phyloP scores from a whole-genome alignment of 2,329 filamentous ascomycete genomes.

The Metarhizium guizhouense region DNA sequence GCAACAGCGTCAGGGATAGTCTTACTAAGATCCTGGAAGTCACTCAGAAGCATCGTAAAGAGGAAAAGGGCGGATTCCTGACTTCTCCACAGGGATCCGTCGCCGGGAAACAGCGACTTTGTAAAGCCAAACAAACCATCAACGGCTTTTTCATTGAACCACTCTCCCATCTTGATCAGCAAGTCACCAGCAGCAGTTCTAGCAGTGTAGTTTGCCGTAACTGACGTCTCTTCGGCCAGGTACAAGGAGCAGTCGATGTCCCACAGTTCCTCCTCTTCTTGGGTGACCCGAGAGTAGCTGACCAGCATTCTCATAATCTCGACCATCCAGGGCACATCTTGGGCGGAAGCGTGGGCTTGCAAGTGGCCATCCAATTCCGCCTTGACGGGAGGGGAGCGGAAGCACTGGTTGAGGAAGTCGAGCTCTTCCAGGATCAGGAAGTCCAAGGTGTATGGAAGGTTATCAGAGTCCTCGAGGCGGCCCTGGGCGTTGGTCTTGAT shows the following conservation, averaged over 20 bases:
- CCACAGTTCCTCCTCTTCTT: constrained; percentile 91
- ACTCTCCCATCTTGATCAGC: constrained; percentile 86
- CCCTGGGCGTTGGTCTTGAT: constrained; percentile 80
- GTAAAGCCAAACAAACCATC: constrained; percentile 74
- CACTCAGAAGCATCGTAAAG: constrained; percentile 73
- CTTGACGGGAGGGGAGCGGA: constrained; percentile 80
- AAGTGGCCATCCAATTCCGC: constrained; percentile 81
- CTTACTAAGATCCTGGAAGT: constrained; percentile 72
- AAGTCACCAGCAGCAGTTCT: constrained; percentile 88
- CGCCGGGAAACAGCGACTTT: constrained; percentile 58
- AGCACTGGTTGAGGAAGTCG: constrained; percentile 86
- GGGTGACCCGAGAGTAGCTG: constrained; percentile 80
- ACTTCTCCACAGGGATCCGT: constrained; percentile 42
- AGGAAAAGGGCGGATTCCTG: constrained; percentile 80
- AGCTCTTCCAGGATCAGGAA: constrained; percentile 89
- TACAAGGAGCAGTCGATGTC: constrained; percentile 95
- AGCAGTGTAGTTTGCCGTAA: constrained; percentile 93
- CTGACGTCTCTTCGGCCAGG: constrained; percentile 86
- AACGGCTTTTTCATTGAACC: constrained; percentile 67
- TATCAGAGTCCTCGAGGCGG: constrained; percentile 80
- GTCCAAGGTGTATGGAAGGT: constrained; percentile 88
- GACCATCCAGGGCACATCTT: constrained; percentile 69
- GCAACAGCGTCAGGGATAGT: constrained; percentile 60
- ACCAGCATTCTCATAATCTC: constrained; percentile 82
- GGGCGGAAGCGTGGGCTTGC: constrained; percentile 46